phyloP scores from a whole-genome alignment of 176 grass and related monocot species.

The Bothriochloa decipiens region DNA sequence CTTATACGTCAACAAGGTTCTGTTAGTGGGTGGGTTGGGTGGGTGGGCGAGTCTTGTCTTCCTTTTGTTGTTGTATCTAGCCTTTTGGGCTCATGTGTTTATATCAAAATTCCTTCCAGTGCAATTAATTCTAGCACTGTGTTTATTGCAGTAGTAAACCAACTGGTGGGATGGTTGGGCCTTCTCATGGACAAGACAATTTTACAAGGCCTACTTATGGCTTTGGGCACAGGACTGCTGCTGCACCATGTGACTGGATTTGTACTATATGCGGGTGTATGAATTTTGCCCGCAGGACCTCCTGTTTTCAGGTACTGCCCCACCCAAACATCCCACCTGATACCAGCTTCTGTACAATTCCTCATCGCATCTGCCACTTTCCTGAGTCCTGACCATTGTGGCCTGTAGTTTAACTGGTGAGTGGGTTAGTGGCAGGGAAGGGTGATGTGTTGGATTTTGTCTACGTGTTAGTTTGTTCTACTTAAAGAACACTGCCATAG shows the following conservation, averaged over 20 bases:
- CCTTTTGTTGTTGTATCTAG: background rate
- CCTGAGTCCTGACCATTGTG: background rate
- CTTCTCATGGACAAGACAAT: conserved; percentile 66
- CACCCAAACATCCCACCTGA: background rate
- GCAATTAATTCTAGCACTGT: conserved; percentile 35
- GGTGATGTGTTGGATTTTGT: background rate
- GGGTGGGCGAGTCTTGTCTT: background rate
- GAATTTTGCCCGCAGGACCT: conserved; percentile 98
- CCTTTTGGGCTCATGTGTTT: conserved; percentile 28
- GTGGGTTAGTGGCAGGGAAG: background rate
- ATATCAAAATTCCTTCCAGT: conserved; percentile 1
- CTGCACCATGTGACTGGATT: conserved; percentile 89
- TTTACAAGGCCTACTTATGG: conserved; percentile 58
- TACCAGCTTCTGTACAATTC: background rate
- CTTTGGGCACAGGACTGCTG: conserved; percentile 61
- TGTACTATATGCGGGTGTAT: conserved; percentile 92
- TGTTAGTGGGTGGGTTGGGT: background rate
- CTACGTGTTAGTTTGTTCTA: background rate
- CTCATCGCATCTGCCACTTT: background rate
- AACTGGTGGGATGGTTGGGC: conserved; percentile 61
- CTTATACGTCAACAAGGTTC: background rate
- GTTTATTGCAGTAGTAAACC: conserved; percentile 86
- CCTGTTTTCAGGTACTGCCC: conserved; percentile 78
- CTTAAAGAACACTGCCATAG: background rate
- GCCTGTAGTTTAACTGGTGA: background rate